These are phyloP conservation scores for Camelina hispida DNA, from an alignment of 345 rosid species.

Conservation along the genomic window DNA sequence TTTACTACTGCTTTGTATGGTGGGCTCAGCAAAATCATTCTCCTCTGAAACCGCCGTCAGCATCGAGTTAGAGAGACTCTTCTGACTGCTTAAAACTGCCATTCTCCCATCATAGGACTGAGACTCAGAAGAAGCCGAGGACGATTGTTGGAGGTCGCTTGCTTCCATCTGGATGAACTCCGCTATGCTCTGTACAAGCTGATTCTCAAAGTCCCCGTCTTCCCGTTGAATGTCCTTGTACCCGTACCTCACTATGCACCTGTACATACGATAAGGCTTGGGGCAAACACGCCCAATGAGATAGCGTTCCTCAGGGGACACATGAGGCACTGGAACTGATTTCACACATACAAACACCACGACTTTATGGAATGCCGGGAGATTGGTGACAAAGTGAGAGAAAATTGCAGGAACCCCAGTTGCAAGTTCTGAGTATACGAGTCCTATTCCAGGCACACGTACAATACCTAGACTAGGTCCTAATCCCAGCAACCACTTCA, in stretches of 20 bases:
- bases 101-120: slow-evolving; percentile 84
- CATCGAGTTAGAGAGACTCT: slow-evolving; percentile 55
- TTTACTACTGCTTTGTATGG: slow-evolving; percentile 82
- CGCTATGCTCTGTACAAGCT: slow-evolving; percentile 84
- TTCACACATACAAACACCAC: slow-evolving; percentile 93
- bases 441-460: slow-evolving; percentile 96
- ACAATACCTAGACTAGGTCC: slow-evolving; percentile 98
- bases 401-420: slow-evolving; percentile 94
- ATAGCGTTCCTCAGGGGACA: slow-evolving; percentile 88
- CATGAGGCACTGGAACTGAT: slow-evolving; percentile 93
- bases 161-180: slow-evolving; percentile 99
- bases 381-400: slow-evolving; percentile 95
- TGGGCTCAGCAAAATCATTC: slow-evolving; percentile 35
- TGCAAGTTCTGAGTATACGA: slow-evolving; percentile 88
- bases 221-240: slow-evolving; percentile 90
- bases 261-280: slow-evolving; percentile 89
- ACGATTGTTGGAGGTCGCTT: slow-evolving; percentile 54
- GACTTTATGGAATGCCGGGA: slow-evolving; percentile 92
- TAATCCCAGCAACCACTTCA: slow-evolving; percentile 88
- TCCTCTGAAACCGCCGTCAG: slow-evolving; percentile 60
- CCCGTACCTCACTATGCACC: slow-evolving; percentile 95
- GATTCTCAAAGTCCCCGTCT: slow-evolving; percentile 80
- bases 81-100: slow-evolving; percentile 86
- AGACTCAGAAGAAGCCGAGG: slow-evolving; percentile 56
- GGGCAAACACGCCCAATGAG: slow-evolving; percentile 95